Evolutionary conservation across 345 rosid species (phyloP).

Genomic region (Pistacia integerrima): DNA sequence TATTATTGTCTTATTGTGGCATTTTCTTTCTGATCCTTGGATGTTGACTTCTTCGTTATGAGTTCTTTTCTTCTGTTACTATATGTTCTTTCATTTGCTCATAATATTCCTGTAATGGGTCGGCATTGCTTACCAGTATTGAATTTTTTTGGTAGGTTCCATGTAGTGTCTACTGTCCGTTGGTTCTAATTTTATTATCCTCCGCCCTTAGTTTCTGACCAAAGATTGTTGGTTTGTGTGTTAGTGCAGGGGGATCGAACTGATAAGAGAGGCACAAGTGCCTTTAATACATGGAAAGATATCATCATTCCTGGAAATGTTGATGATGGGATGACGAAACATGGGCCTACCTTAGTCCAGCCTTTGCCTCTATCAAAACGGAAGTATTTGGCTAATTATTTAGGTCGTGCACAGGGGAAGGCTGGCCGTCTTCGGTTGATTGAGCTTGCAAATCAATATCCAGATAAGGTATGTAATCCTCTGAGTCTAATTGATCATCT

Average conservation of each 20-base stretch:
- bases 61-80: background rate
- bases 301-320: slow-evolving; percentile 94
- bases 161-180: background rate
- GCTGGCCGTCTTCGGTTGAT: slow-evolving; percentile 81
- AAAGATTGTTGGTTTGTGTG: slow-evolving; percentile 18
- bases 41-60: slow-evolving; percentile 29
- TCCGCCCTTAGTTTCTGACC: background rate
- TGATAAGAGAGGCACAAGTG: slow-evolving; percentile 84
- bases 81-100: background rate
- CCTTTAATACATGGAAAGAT: slow-evolving; percentile 98
- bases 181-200: background rate
- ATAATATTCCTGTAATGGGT: slow-evolving; percentile 35
- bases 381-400: slow-evolving; percentile 82
- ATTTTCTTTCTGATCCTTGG: slow-evolving; percentile 5
- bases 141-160: slow-evolving; percentile 29
- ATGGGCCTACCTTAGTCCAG: slow-evolving; percentile 47
- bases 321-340: slow-evolving; percentile 82
- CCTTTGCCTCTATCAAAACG: slow-evolving; percentile 82
- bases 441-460: slow-evolving; percentile 78
- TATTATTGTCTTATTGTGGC: slow-evolving; percentile 44
- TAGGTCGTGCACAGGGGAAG: slow-evolving; percentile 94
- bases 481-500: background rate
- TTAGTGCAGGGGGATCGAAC: slow-evolving; percentile 88
- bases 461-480: slow-evolving; percentile 61
- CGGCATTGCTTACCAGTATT: slow-evolving; percentile 41